Percentiles rank a stretch among this genome's conserved stretches.
These are phyloP conservation scores for Panellus pusillus DNA, from an alignment of 768 basidiomycete genomes.

Conservation along the genomic window DNA sequence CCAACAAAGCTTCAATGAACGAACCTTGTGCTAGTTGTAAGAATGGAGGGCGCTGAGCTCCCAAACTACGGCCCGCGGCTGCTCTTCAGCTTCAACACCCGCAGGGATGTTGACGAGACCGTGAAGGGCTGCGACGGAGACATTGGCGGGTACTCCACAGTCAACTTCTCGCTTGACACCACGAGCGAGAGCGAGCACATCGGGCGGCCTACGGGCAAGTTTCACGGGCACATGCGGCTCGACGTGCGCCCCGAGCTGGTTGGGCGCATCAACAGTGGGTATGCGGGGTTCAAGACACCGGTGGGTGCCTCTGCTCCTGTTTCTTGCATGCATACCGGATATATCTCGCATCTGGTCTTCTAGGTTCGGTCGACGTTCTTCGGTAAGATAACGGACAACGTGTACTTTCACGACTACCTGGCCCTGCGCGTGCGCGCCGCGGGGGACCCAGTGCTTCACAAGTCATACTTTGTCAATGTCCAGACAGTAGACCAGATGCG, in stretches of 20 bases:
- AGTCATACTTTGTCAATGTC: conserved; percentile 91
- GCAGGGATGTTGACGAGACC: conserved; percentile 57
- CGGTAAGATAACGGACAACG: conserved; percentile 83
- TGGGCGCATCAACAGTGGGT: conserved; percentile 76
- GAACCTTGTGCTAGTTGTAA: conserved; percentile 48
- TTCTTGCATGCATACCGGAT: conserved; percentile 1
- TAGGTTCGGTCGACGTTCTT: conserved; percentile 82
- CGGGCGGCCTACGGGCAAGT: conserved; percentile 57
- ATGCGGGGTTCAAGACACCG: conserved; percentile 88
- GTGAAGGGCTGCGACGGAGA: conserved; percentile 86
- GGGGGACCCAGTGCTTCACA: conserved; percentile 74
- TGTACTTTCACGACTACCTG: conserved; percentile 78
- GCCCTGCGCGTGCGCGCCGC: conserved; percentile 75
- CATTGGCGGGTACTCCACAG: conserved; percentile 81
- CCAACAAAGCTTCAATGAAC: neutral
- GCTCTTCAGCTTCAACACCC: conserved; percentile 64
- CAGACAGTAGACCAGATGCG: conserved; percentile 83
- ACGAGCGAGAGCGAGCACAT: conserved; percentile 45
- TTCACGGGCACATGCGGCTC: conserved; percentile 80
- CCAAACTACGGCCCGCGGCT: conserved; percentile 62
- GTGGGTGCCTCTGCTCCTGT: conserved; percentile 36
- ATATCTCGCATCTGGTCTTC: neutral
- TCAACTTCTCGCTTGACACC: conserved; percentile 70
- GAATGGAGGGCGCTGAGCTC: conserved; percentile 75
- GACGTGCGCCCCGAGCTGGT: conserved; percentile 66